Evolutionary conservation across 352 stramenopile genomes (phyloP), one percentile per base, ranked within the genome.

Genomic region (Globisporangium perplexum): DNA sequence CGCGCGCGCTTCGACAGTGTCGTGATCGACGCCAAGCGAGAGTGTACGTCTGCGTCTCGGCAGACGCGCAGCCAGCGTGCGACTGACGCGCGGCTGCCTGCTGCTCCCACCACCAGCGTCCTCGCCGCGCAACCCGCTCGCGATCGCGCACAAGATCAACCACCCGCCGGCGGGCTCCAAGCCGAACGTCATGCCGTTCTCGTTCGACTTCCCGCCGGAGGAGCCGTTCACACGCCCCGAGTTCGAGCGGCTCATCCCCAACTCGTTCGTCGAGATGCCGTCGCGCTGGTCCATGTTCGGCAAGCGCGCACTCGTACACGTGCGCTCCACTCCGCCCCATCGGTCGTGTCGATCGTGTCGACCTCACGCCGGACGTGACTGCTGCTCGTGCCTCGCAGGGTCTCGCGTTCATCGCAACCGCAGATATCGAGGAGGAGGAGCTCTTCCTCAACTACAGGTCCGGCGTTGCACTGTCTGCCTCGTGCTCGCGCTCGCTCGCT

Each of bases 111-210:
- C 41, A 41, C 12, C 48, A 94, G 83, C 77, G 1, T 72, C 74
- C 0, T 72, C 64, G 23, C 79, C 78, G 1, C 62, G 66, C 5
- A 95, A 95, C 45, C 69, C 72, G 11, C 67, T 93, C 36, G 82
- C 77, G 18, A 68, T 95, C 3, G 84, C 73, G 23, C 84, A 95
- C 65, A 93, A 90, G 63, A 91, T 95, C 59, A 95, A 95, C 58
- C 84, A 95, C 28, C 84, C 84, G 42, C 82, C 84, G 0, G 66
- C 58, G 7, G 81, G 77, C 47, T 76, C 68, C 6, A 59, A 68
- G 30, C 84, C 84, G 11, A 95, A 95, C 24, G 82, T 93, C 4
- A 71, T 95, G 51, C 80, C 80, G 8, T 90, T 95, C 38, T 68
- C 72, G 1, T 95, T 89, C 59, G 80, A 95, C 23, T 95, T 93